A percentile compares a stretch with the other conserved stretches of the same genome.
Evolutionary conservation across 352 stramenopile species (phyloP).

Genomic region (Phytophthora idaei): DNA sequence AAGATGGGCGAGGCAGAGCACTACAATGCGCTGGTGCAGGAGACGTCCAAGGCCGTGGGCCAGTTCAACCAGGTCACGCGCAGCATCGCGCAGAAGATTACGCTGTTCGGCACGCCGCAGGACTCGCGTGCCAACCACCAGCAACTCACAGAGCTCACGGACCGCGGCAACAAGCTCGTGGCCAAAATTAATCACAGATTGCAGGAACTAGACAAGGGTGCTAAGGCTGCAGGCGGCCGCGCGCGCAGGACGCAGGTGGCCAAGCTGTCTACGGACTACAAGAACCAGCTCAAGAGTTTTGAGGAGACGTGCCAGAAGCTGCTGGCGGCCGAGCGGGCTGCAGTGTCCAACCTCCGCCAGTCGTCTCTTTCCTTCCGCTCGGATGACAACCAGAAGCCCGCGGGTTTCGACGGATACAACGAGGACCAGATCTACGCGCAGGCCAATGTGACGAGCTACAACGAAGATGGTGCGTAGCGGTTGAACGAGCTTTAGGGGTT

Average conservation of each 20-base stretch:
- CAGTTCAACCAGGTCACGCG: constrained; percentile 67
- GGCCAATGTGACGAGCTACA: constrained; percentile 63
- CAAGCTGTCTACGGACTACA: constrained; percentile 66
- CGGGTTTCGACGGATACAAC: constrained; percentile 57
- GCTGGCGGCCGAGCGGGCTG: constrained; percentile 47
- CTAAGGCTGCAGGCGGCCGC: constrained; percentile 41
- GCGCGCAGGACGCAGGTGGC: constrained; percentile 57
- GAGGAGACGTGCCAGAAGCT: constrained; percentile 62
- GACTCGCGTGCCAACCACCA: constrained; percentile 67
- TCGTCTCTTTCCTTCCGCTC: constrained; percentile 56
- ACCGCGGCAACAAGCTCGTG: constrained; percentile 67
- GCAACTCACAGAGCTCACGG: constrained; percentile 62
- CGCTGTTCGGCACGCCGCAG: constrained; percentile 60
- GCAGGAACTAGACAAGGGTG: constrained; percentile 47
- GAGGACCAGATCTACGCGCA: constrained; percentile 76
- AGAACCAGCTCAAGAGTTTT: constrained; percentile 66
- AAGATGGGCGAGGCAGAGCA: constrained; percentile 53
- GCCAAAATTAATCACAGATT: constrained; percentile 60
- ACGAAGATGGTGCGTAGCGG: constrained; percentile 56
- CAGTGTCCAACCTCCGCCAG: constrained; percentile 56
- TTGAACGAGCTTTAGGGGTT: background rate
- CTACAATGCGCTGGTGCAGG: constrained; percentile 56
- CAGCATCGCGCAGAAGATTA: constrained; percentile 68
- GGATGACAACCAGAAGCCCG: constrained; percentile 43
- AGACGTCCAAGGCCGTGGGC: constrained; percentile 64